Percentiles rank a stretch among this genome's conserved stretches.
Evolutionary conservation across 208 protist genomes (phyloP).

Genomic region (Wallacemonas sp.): DNA sequence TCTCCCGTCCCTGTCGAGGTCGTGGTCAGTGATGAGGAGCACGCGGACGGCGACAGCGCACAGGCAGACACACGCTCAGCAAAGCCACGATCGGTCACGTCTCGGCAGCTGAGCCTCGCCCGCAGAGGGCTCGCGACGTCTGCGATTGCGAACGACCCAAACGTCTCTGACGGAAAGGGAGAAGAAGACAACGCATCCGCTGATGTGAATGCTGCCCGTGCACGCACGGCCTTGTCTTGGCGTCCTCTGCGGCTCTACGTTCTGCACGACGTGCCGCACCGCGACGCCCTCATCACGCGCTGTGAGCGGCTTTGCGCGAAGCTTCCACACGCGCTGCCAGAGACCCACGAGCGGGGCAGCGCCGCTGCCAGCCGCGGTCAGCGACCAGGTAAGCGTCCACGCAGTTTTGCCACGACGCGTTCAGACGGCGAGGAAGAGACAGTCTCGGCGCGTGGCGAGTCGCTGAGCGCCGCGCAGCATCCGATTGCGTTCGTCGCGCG

Average conservation of each 20-base stretch:
- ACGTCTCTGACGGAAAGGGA: too few species aligned
- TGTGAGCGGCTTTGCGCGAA: slow-evolving; percentile 16
- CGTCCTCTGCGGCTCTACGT: slow-evolving; percentile 28
- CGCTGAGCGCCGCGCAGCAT: not conserved
- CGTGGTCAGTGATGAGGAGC: not conserved
- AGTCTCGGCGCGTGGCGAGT: not conserved
- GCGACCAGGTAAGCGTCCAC: not conserved
- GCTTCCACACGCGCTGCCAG: not conserved
- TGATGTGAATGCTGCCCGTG: too few species aligned
- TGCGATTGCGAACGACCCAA: too few species aligned
- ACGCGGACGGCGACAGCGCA: not conserved
- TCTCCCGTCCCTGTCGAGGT: not conserved
- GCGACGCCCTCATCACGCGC: slow-evolving; percentile 22
- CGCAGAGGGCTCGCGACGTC: too few species aligned
- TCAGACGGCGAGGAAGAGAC: not conserved
- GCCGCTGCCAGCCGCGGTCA: too few species aligned
- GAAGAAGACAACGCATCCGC: too few species aligned
- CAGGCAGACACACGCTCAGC: not conserved
- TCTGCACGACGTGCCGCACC: slow-evolving; percentile 39
- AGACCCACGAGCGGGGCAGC: not conserved
- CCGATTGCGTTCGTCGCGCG: slow-evolving; percentile 22
- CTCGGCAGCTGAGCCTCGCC: not conserved
- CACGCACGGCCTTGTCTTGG: not conserved
- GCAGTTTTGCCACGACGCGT: not conserved
- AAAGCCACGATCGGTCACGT: not conserved